Evolutionary conservation across 1,139 yeast genomes (phyloP).

Genomic region (Pichia sp.): DNA sequence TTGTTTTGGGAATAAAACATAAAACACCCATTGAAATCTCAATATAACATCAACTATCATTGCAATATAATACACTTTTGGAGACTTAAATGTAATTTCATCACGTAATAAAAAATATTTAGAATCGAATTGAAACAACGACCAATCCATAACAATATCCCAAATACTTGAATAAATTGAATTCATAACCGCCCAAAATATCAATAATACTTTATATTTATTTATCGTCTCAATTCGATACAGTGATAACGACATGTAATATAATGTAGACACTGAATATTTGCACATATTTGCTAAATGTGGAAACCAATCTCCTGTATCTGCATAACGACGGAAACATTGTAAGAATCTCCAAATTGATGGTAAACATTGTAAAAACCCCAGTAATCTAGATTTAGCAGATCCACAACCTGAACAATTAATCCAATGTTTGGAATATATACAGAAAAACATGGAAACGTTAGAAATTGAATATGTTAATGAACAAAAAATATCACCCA

Average conservation of each 20-base stretch:
- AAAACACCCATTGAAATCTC: slow-evolving; percentile 88
- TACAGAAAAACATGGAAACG: slow-evolving; percentile 76
- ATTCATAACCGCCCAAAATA: slow-evolving; percentile 68
- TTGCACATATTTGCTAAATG: slow-evolving; percentile 89
- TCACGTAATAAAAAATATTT: slow-evolving; percentile 60
- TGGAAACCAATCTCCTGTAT: slow-evolving; percentile 94
- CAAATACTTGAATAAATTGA: slow-evolving; percentile 66
- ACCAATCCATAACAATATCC: slow-evolving; percentile 97
- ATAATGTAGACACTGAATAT: slow-evolving; percentile 59
- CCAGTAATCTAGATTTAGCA: slow-evolving; percentile 66
- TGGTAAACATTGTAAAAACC: slow-evolving; percentile 79
- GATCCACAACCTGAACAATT: slow-evolving; percentile 70
- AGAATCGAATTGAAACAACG: slow-evolving; percentile 64
- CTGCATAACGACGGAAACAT: slow-evolving; percentile 85
- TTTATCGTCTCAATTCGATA: slow-evolving; percentile 58
- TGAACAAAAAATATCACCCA: slow-evolving; percentile 87
- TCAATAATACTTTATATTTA: slow-evolving; percentile 51
- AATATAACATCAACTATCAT: slow-evolving; percentile 66
- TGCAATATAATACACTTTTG: slow-evolving; percentile 65
- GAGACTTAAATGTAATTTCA: slow-evolving; percentile 56
- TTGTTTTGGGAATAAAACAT: slow-evolving; percentile 62
- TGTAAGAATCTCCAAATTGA: slow-evolving; percentile 87
- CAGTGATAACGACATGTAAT: slow-evolving; percentile 69
- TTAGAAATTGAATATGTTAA: slow-evolving; percentile 85
- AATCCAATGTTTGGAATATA: slow-evolving; percentile 66